These are phyloP conservation scores for Sporothrix pseudoabietina DNA, from an alignment of 2,329 filamentous ascomycete genomes.

Conservation along the genomic window DNA sequence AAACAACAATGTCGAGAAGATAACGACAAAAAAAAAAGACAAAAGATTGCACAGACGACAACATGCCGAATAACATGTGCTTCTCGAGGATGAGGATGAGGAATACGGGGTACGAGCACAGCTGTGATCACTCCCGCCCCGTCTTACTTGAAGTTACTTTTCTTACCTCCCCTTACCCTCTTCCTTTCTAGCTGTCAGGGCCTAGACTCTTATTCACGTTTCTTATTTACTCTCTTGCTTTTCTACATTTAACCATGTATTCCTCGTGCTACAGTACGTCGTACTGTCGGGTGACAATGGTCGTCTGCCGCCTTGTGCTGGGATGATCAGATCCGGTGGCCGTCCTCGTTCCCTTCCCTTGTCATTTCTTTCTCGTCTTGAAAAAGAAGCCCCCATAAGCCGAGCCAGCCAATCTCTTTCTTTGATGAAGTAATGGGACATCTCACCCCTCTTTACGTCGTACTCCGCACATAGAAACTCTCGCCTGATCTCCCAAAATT, in stretches of 20 bases:
- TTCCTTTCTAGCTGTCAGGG: not conserved
- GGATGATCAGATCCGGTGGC: not conserved
- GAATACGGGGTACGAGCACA: constrained; percentile 1
- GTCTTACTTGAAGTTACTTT: not conserved
- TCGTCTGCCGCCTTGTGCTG: not conserved
- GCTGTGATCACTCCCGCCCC: not conserved
- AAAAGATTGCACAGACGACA: not conserved
- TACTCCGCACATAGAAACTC: not conserved
- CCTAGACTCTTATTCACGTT: not conserved
- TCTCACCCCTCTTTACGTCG: not conserved
- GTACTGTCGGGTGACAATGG: not conserved
- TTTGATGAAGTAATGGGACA: not conserved
- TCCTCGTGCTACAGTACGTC: not conserved
- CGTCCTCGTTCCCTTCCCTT: not conserved
- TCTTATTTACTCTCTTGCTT: not conserved
- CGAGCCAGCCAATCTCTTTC: not conserved
- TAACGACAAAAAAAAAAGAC: not conserved
- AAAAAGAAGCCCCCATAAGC: not conserved
- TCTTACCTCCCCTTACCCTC: constrained; percentile 18
- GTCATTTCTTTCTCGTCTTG: not conserved
- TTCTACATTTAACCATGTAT: not conserved
- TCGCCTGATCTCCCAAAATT: not conserved
- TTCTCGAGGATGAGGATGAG: constrained; percentile 1
- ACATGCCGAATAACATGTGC: constrained; percentile 12
- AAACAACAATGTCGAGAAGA: not conserved